A percentile compares a stretch with the other conserved stretches of the same genome.
phyloP scores from a whole-genome alignment of 2,329 filamentous ascomycete genomes.

The Epichloe scottii region DNA sequence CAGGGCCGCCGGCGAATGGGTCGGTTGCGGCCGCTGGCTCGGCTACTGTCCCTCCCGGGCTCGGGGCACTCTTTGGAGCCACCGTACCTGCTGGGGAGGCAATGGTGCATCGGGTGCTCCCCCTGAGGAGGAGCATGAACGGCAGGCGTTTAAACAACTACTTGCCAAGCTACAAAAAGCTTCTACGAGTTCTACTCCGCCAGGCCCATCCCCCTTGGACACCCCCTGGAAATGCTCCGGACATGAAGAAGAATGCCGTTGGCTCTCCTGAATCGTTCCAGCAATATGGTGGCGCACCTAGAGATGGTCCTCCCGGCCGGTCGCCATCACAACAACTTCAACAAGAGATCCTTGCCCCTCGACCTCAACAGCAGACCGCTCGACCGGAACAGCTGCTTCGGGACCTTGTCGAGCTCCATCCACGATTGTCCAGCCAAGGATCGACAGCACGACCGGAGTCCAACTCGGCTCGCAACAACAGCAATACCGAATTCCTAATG shows the following conservation, averaged over 20 bases:
- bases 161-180: constrained; percentile 67
- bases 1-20: constrained; percentile 15
- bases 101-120: constrained; percentile 9
- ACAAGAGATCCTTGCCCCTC: constrained; percentile 41
- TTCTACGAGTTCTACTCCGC: constrained; percentile 32
- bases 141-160: constrained; percentile 74
- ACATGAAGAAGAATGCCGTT: constrained; percentile 24
- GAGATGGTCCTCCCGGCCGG: constrained; percentile 30
- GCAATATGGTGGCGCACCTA: constrained; percentile 32
- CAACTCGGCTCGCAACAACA: constrained; percentile 34
- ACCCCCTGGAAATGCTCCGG: constrained; percentile 21
- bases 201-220: constrained; percentile 30
- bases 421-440: constrained; percentile 39
- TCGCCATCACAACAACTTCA: constrained; percentile 25
- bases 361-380: constrained; percentile 36
- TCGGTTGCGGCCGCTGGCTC: constrained; percentile 3
- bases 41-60: constrained; percentile 2
- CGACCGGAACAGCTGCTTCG: constrained; percentile 49
- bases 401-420: constrained; percentile 47
- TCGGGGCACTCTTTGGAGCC: constrained; percentile 4
- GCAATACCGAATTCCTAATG: constrained; percentile 74
- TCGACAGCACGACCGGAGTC: constrained; percentile 33
- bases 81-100: background rate
- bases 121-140: constrained; percentile 63
- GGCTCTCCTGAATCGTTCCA: constrained; percentile 37